Base-by-base conservation (phyloP, 805 yeast species). In the Hagleromyces aurorensis region DNA sequence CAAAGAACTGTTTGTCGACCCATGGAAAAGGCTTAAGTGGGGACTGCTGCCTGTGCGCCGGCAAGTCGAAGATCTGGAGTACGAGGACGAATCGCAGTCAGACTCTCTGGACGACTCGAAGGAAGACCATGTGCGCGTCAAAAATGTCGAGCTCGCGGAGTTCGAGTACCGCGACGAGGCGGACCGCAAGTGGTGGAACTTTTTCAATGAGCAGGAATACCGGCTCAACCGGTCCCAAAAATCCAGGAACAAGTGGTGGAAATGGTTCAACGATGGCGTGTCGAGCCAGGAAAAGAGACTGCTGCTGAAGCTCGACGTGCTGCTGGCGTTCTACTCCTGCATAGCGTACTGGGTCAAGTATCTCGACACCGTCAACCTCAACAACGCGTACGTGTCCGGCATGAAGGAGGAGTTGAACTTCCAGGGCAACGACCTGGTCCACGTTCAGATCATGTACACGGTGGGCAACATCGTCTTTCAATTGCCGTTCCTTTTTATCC, bases 301-400 rank as follows among this genome's bases (percentile, higher is more conserved):
- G 21, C 41, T 71, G 12, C 32, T 59, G 29, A 75, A 75, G 43
- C 44, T 75, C 13, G 81, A 75, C 43, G 37, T 70, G 9, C 46
- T 71, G 24, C 50, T 77, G 28, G 61, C 74, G 3, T 59, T 65
- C 25, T 72, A 72, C 40, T 63, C 78, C 0, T 68, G 75, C 50
- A 52, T 74, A 34, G 74, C 73, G 1, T 77, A 77, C 51, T 78
- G 81, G 81, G 72, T 76, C 33, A 77, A 75, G 44, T 70, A 69
- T 40, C 53, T 78, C 32, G 84, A 78, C 43, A 70, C 67, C 33
- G 60, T 70, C 17, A 78, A 78, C 50, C 50, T 78, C 33, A 67
- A 66, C 37, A 75, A 77, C 44, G 85, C 85, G 1, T 78, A 76
- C 43, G 75, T 73, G 22, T 67, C 76, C 11, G 79, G 82, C 13